Evolutionary conservation across 2,329 filamentous ascomycete species (phyloP).

Genomic region (Geosmithia putterillii): DNA sequence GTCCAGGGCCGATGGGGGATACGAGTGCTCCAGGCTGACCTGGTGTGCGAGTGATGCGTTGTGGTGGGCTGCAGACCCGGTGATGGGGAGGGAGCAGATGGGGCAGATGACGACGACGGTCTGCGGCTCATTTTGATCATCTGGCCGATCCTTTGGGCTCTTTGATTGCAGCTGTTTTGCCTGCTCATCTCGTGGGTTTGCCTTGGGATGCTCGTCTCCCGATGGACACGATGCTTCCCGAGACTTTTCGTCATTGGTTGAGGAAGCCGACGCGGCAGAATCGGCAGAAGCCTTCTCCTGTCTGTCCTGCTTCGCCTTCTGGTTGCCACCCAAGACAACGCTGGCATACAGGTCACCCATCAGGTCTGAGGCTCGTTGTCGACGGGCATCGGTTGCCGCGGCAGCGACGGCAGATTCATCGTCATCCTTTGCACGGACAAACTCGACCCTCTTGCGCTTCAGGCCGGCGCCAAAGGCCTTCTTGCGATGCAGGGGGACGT

Average conservation of each 20-base stretch:
- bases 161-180: too few species aligned
- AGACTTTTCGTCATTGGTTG: neutral
- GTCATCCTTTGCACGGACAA: conserved; percentile 39
- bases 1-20: conserved; percentile 61
- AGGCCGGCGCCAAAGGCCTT: conserved; percentile 44
- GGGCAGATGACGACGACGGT: conserved; percentile 19
- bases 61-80: conserved; percentile 27
- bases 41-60: conserved; percentile 59
- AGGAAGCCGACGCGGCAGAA: neutral
- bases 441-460: conserved; percentile 39
- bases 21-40: conserved; percentile 54
- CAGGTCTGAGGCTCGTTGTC: too few species aligned
- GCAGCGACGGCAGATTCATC: conserved; percentile 14
- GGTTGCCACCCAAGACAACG: conserved; percentile 40
- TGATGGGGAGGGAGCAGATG: conserved; percentile 22
- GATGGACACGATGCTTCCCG: neutral
- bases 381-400: too few species aligned
- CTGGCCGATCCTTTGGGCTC: too few species aligned
- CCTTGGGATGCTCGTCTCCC: too few species aligned
- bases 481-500: conserved; percentile 39
- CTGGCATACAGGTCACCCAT: conserved; percentile 52
- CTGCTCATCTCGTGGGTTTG: neutral
- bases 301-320: conserved; percentile 2
- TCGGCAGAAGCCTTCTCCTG: conserved; percentile 3
- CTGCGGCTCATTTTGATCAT: too few species aligned